Percentiles rank a stretch among this genome's conserved stretches.
These are phyloP conservation scores for Erigeron philadelphicus DNA, from an alignment of 140 eudicot genomes.

Conservation along the genomic window DNA sequence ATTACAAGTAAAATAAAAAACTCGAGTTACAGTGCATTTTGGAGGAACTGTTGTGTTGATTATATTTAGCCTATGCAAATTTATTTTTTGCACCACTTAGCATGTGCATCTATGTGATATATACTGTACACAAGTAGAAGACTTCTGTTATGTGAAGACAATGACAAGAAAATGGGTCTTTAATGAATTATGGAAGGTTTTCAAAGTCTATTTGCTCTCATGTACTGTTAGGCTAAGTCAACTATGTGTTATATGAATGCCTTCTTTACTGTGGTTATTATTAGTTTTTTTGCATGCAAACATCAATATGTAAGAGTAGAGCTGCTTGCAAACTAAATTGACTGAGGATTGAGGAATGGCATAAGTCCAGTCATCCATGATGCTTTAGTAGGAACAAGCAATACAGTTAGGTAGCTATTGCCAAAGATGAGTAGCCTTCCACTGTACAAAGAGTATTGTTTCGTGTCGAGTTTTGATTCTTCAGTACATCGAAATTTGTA, in stretches of 20 bases:
- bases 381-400: not conserved
- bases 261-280: not conserved
- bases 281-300: not conserved
- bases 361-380: not conserved
- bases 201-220: not conserved
- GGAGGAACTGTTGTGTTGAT: not conserved
- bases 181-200: not conserved
- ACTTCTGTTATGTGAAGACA: not conserved
- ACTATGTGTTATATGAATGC: not conserved
- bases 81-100: not conserved
- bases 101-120: slow-evolving; percentile 1
- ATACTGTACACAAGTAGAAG: slow-evolving; percentile 12
- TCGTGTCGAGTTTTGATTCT: not conserved
- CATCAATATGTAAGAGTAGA: not conserved
- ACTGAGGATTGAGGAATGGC: not conserved
- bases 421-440: not conserved
- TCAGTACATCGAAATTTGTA: not conserved
- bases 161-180: not conserved
- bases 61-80: slow-evolving; percentile 9
- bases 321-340: not conserved
- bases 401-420: not conserved
- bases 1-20: not conserved
- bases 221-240: not conserved
- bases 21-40: not conserved
- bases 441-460: not conserved